phyloP scores from a whole-genome alignment of 768 basidiomycete genomes.

The Gloeophyllum trabeum region DNA sequence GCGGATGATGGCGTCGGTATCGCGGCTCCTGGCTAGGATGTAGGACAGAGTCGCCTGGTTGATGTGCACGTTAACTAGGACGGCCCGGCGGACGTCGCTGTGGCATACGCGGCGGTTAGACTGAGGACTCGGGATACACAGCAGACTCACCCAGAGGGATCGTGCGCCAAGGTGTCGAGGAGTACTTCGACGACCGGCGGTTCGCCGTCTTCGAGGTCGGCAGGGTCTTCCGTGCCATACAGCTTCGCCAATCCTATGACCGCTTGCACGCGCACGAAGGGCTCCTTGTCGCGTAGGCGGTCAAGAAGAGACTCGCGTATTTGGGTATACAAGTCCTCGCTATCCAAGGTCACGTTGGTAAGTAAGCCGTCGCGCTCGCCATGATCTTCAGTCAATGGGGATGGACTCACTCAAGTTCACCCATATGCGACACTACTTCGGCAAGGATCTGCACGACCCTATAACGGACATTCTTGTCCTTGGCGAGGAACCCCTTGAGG shows the following conservation, averaged over 20 bases:
- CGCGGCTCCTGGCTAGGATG: conserved; percentile 69
- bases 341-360: conserved; percentile 20
- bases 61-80: conserved; percentile 60
- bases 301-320: conserved; percentile 59
- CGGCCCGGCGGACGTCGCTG: conserved; percentile 82
- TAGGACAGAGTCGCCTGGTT: conserved; percentile 42
- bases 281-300: conserved; percentile 72
- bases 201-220: conserved; percentile 40
- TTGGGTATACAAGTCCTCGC: conserved; percentile 61
- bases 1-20: conserved; percentile 66
- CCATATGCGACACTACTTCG: conserved; percentile 31
- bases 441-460: conserved; percentile 32
- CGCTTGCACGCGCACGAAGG: conserved; percentile 66
- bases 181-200: conserved; percentile 49
- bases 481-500: conserved; percentile 33
- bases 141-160: conserved; percentile 60
- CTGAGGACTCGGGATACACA: not conserved
- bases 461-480: conserved; percentile 39
- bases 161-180: conserved; percentile 54
- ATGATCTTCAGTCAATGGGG: too few relatives aligned
- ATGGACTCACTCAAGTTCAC: conserved; percentile 36
- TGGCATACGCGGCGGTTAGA: not conserved
- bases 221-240: conserved; percentile 53
- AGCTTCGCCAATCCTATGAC: conserved; percentile 73
- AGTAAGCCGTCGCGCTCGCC: too few relatives aligned